Evolutionary conservation across 2,329 filamentous ascomycete species (phyloP), one percentile per base, ranked within the genome.

Genomic region (Phaeosphaeria sp.): DNA sequence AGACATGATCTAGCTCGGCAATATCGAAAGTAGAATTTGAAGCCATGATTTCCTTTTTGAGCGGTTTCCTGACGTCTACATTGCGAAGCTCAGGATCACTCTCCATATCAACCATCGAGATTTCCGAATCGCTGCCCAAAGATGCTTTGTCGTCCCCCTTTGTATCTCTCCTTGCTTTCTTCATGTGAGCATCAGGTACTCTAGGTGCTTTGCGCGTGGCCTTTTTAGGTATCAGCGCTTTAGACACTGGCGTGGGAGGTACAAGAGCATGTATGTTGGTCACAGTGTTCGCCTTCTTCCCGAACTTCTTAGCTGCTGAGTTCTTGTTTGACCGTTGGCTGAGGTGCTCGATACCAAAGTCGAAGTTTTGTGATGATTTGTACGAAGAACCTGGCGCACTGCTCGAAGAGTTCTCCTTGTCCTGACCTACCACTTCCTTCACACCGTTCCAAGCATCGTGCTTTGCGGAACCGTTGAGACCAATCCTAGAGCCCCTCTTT

Each of bases 221-320:
- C 25, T 57, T 60, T 44, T 58, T 56, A 1, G 24, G 43, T 20
- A 55, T 24, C 2, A 22, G 30, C 11, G 48, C 57, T n/a, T n/a
- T n/a, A n/a, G n/a, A n/a, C n/a, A n/a, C n/a, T n/a, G n/a, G n/a
- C n/a, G n/a, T n/a, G n/a, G n/a, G n/a, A n/a, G n/a, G n/a, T n/a
- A n/a, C n/a, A n/a, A n/a, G 50, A 64, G 62, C 57, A 51, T 68
- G 64, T 59, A 65, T 61, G 8, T 67, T 66, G 39, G 21, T 46
- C 6, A 18, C 51, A 2, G 5, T 44, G 21, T 8, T n/a, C n/a
- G n/a, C 46, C 24, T 49, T 51, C 40, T 53, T 59, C 43, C 51
- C 39, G 33, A 56, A 57, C 22, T 55, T 59, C 52, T 44, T 49
- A 2, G 17, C 27, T 4, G 36, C 50, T 15, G 30, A 48, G 24